These are phyloP conservation scores for Xylaria nigripes DNA, from an alignment of 495 filamentous ascomycete species.

Conservation along the genomic window DNA sequence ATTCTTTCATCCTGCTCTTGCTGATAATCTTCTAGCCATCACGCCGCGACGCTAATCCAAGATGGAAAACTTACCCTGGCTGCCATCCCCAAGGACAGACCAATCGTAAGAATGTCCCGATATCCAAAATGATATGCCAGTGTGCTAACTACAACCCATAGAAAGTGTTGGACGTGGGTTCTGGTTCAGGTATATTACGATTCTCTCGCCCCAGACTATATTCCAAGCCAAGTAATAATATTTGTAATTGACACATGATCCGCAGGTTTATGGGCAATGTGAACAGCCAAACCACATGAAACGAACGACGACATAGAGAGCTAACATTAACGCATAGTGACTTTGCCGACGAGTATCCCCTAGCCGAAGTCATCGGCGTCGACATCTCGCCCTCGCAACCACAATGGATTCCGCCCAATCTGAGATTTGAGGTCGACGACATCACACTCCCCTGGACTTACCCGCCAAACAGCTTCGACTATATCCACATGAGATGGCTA, in stretches of 20 bases:
- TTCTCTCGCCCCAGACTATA: background rate
- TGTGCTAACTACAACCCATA: conserved; percentile 5
- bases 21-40: conserved; percentile 21
- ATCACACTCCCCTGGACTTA: conserved; percentile 43
- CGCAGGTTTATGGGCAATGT: conserved; percentile 35
- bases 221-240: background rate
- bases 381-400: conserved; percentile 49
- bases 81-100: conserved; percentile 18
- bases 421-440: conserved; percentile 50
- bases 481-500: conserved; percentile 52
- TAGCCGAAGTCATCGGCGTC: conserved; percentile 46
- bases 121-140: background rate
- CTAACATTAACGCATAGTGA: conserved; percentile 30
- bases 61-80: conserved; percentile 39
- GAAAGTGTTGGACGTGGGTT: conserved; percentile 32
- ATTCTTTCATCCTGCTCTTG: background rate
- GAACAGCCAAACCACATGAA: background rate
- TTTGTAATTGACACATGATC: background rate
- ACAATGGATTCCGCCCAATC: conserved; percentile 41
- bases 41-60: conserved; percentile 23
- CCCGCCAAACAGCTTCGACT: conserved; percentile 42
- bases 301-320: background rate
- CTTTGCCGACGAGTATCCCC: conserved; percentile 48
- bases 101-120: conserved; percentile 17
- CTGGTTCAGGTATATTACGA: conserved; percentile 26